These are phyloP conservation scores for Cryptococcus hybrid DNA, from an alignment of 1,284 basidiomycete genomes.

Conservation along the genomic window DNA sequence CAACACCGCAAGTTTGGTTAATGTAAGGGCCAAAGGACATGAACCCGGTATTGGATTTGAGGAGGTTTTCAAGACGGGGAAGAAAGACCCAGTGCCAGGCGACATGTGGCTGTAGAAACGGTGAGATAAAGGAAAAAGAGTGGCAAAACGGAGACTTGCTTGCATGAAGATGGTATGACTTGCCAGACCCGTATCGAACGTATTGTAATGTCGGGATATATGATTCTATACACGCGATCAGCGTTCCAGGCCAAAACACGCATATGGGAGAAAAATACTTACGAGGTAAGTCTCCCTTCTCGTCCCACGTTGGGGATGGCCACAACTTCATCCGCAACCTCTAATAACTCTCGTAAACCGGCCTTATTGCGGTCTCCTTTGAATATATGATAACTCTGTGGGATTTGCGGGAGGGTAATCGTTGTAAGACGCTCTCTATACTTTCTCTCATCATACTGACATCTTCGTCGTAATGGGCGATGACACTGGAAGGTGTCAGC, in stretches of 20 bases:
- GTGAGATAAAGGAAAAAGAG: too few relatives aligned
- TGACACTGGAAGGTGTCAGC: conserved; percentile 15
- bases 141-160: conserved; percentile 4
- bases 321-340: conserved; percentile 37
- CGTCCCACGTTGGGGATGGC: conserved; percentile 34
- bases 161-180: conserved; percentile 46
- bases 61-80: conserved; percentile 31
- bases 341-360: conserved; percentile 16
- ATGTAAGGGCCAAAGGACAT: conserved; percentile 44
- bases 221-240: conserved; percentile 21
- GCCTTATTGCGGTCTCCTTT: conserved; percentile 16
- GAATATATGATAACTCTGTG: conserved; percentile 33
- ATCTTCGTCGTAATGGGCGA: conserved; percentile 36
- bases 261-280: conserved; percentile 3
- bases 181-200: conserved; percentile 19
- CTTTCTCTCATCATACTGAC: conserved; percentile 17
- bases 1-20: conserved; percentile 29
- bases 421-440: conserved; percentile 14
- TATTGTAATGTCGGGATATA: conserved; percentile 30
- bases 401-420: conserved; percentile 1
- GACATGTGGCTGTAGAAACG: conserved; percentile 35
- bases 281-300: conserved; percentile 46
- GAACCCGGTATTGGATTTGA: conserved; percentile 36
- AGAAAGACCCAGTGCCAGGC: conserved; percentile 45
- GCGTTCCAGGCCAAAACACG: neutral